Conservation (phyloP, 495 filamentous ascomycete genomes). For the Trichoderma parareesei region DNA sequence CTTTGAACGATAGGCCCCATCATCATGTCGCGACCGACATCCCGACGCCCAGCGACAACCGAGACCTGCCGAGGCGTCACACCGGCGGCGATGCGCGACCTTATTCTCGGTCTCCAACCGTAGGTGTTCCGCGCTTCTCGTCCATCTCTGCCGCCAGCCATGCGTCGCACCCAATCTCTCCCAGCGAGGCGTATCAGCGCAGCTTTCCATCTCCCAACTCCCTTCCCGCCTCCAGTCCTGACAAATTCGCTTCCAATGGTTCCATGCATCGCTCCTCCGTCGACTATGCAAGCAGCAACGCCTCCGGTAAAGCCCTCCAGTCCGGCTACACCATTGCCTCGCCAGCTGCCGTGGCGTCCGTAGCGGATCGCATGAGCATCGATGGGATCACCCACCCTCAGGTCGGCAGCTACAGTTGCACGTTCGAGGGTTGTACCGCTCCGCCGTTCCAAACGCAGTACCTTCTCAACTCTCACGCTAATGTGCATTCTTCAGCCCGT, state of each 20-base stretch:
- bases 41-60: constrained; percentile 17
- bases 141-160: constrained; percentile 23
- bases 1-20: constrained; percentile 27
- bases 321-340: constrained; percentile 13
- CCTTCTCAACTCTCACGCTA: constrained; percentile 81
- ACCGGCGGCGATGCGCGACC: constrained; percentile 13
- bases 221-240: constrained; percentile 21
- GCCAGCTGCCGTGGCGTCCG: constrained; percentile 18
- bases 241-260: constrained; percentile 19
- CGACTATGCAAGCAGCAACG: constrained; percentile 23
- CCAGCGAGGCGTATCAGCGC: constrained; percentile 25
- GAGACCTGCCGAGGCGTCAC: constrained; percentile 20
- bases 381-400: constrained; percentile 27
- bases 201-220: constrained; percentile 26
- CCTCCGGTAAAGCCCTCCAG: constrained; percentile 8
- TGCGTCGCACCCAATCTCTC: constrained; percentile 34
- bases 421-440: constrained; percentile 65
- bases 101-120: constrained; percentile 27
- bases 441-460: constrained; percentile 86
- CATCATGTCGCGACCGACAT: constrained; percentile 10
- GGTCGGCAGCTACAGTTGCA: constrained; percentile 39
- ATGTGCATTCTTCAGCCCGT: constrained; percentile 85
- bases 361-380: constrained; percentile 30
- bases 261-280: constrained; percentile 16
- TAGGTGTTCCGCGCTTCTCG: constrained; percentile 19